phyloP scores from a whole-genome alignment of 2,329 filamentous ascomycete species.

The Biscogniauxia mediterranea region DNA sequence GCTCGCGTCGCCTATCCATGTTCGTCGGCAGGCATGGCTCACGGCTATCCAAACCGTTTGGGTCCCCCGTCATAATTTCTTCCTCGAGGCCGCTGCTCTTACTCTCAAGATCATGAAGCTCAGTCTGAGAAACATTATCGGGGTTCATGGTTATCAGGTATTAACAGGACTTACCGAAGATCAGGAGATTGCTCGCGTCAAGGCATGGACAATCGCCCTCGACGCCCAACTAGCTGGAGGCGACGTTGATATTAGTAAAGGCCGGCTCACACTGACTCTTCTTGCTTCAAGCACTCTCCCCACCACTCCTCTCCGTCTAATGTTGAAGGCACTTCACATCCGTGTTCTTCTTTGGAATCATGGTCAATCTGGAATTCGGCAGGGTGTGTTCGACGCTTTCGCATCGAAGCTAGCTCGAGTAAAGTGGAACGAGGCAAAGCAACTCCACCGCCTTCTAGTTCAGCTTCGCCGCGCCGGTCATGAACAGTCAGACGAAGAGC shows the following conservation, averaged over 20 bases:
- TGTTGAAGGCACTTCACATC: constrained; percentile 90
- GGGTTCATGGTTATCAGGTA: constrained; percentile 72
- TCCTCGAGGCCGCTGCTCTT: constrained; percentile 80
- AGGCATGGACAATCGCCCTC: constrained; percentile 89
- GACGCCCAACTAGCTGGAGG: constrained; percentile 91
- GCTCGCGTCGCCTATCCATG: constrained; percentile 76
- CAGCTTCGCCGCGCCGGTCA: constrained; percentile 41
- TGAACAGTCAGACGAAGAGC: constrained; percentile 57
- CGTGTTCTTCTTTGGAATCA: constrained; percentile 83
- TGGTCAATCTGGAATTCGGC: constrained; percentile 63
- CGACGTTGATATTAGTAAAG: constrained; percentile 85
- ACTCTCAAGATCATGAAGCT: constrained; percentile 79
- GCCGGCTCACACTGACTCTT: constrained; percentile 78
- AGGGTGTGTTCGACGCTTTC: constrained; percentile 63
- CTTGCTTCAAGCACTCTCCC: constrained; percentile 86
- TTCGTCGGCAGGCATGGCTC: constrained; percentile 86
- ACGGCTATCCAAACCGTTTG: constrained; percentile 91
- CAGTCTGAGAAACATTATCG: constrained; percentile 73
- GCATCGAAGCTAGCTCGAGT: constrained; percentile 71
- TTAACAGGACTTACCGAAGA: constrained; percentile 80
- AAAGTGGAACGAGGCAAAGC: constrained; percentile 79
- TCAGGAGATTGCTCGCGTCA: constrained; percentile 80
- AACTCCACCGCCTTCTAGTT: constrained; percentile 53
- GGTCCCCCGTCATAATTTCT: constrained; percentile 83
- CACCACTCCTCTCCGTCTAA: constrained; percentile 76